phyloP scores from a whole-genome alignment of 2,329 filamentous ascomycete species.

The Mollisiaceae sp. region DNA sequence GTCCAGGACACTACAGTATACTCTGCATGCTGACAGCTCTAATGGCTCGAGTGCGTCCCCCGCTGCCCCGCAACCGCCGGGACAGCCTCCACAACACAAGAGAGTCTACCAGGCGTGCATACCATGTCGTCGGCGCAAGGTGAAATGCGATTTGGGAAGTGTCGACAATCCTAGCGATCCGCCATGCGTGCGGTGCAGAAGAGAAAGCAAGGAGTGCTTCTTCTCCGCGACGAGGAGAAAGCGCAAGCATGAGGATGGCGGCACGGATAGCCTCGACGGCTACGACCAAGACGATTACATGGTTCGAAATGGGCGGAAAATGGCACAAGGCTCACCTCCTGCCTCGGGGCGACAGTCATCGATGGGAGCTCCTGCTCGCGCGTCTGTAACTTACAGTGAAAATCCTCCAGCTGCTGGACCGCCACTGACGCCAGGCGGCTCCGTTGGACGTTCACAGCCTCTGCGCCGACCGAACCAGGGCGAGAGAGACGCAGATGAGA shows the following conservation, averaged over 20 bases:
- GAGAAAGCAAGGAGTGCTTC: slow-evolving; percentile 96
- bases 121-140: slow-evolving; percentile 60
- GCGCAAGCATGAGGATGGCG: slow-evolving; percentile 72
- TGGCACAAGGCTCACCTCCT: slow-evolving; percentile 53
- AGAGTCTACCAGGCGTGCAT: slow-evolving; percentile 52
- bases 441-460: slow-evolving; percentile 68
- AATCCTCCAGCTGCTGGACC: slow-evolving; percentile 36
- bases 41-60: slow-evolving; percentile 29
- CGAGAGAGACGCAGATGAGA: slow-evolving; percentile 23
- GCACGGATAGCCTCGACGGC: slow-evolving; percentile 53
- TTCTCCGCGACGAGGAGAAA: slow-evolving; percentile 95
- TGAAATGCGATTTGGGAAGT: slow-evolving; percentile 64
- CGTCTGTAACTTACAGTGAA: slow-evolving; percentile 45
- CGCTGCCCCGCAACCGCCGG: slow-evolving; percentile 23
- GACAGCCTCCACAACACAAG: slow-evolving; percentile 41
- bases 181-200: slow-evolving; percentile 89
- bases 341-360: slow-evolving; percentile 36
- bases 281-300: slow-evolving; percentile 64
- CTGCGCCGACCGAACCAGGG: slow-evolving; percentile 63
- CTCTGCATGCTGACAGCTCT: slow-evolving; percentile 27
- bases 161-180: slow-evolving; percentile 95
- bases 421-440: slow-evolving; percentile 70
- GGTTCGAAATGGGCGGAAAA: slow-evolving; percentile 75
- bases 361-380: slow-evolving; percentile 42
- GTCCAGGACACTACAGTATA: slow-evolving; percentile 28